Percentiles rank a stretch among this genome's conserved stretches.
Evolutionary conservation across 257 asterid genomes (phyloP).

Genomic region (Petrea volubilis): DNA sequence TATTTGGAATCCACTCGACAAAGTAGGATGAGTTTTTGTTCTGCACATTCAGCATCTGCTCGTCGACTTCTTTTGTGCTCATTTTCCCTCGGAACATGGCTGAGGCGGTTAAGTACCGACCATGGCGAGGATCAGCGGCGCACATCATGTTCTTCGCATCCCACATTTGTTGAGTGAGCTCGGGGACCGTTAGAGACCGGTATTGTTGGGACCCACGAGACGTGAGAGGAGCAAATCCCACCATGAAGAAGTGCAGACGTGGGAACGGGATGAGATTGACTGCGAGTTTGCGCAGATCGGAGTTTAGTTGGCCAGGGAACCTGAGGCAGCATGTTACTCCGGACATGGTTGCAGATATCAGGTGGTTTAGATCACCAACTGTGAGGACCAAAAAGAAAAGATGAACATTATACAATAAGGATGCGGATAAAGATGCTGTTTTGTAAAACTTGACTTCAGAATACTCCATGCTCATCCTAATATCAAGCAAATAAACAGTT

Average conservation of each 20-base stretch:
- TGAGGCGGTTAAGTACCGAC: too few species aligned
- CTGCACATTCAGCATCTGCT: slow-evolving; percentile 37
- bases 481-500: not conserved
- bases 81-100: too few species aligned
- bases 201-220: slow-evolving; percentile 36
- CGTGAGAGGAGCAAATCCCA: too few species aligned
- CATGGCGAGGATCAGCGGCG: too few species aligned
- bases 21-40: slow-evolving; percentile 41
- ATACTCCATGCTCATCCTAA: too few species aligned
- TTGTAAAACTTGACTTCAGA: too few species aligned
- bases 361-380: slow-evolving; percentile 42
- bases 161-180: slow-evolving; percentile 40
- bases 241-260: slow-evolving; percentile 38
- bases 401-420: too few species aligned
- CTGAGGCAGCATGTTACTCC: slow-evolving; percentile 37
- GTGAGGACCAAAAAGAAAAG: not conserved
- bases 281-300: slow-evolving; percentile 35
- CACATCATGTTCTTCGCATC: slow-evolving; percentile 38
- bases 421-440: too few species aligned
- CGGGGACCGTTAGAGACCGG: slow-evolving; percentile 27
- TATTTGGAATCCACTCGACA: slow-evolving; percentile 41
- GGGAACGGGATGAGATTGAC: slow-evolving; percentile 39
- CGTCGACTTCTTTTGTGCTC: too few species aligned
- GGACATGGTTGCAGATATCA: slow-evolving; percentile 42
- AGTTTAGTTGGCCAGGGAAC: slow-evolving; percentile 37